Base-by-base conservation (phyloP, 139 green algal species). In the Micromonas commoda region DNA sequence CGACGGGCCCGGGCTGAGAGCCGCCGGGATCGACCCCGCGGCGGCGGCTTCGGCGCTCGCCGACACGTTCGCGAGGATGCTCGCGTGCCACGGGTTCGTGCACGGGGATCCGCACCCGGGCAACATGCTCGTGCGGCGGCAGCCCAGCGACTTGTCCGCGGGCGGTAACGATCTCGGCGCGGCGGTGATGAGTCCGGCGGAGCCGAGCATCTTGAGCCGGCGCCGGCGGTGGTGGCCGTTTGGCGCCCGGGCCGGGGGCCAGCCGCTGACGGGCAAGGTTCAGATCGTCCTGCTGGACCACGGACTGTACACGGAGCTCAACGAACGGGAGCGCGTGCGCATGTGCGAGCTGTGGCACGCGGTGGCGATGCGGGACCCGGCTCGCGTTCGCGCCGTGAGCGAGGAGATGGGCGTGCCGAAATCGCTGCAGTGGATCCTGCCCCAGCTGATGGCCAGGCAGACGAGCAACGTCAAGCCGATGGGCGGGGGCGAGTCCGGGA, bases 261-360 rank as follows among this genome's bases (percentile, higher is more conserved):
- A 70, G 45, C 45, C 63, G 6, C 61, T 26, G 9, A 21, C 9
- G 9, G 79, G 84, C 26, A 65, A 82, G 19, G 90, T 89, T 31
- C 85, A 97, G 82, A 60, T 97, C 6, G 89, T 97, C 28, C 79
- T 97, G 64, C 86, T 96, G 33, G 92, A 97, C 72, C 92, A 97
- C 64, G 92, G 92, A 3, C 84, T 89, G 0, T 96, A 96, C 79
- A 51, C 28, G 13, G 64, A 71, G 64, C 64, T 71, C 64, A 13
- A 71, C 29, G 64, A 71, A 38, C 3, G 3, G 5, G 28, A 32
- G n/a, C 64, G 64, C n/a, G 13, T 37, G 28, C 26, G 26, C 28
- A 71, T 71, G 64, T 51, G 64, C 16, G 3, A 38, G 2, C 33
- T 71, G 28, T 71, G 64, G 64, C 26, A 51, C n/a, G n/a, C 64